Evolutionary conservation across 257 asterid species (phyloP).

Genomic region (Cinchona pubescens): DNA sequence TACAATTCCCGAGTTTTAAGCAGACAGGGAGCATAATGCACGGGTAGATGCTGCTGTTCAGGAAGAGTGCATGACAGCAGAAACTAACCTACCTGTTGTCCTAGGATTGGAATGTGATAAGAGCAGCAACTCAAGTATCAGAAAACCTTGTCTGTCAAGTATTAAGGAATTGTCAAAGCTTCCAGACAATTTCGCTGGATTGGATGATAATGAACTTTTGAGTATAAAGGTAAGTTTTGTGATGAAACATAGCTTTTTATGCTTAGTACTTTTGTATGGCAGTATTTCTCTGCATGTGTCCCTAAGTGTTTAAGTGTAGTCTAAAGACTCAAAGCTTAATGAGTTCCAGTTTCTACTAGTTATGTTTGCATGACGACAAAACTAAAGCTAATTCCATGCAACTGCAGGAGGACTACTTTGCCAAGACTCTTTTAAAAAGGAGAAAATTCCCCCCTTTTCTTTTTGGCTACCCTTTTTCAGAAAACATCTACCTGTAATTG

Average conservation of each 20-base stretch:
- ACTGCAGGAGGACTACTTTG: neutral
- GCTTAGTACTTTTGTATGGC: neutral
- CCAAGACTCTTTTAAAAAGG: no score
- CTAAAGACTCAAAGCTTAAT: neutral
- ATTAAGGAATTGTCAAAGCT: constrained; percentile 27
- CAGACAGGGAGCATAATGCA: constrained; percentile 41
- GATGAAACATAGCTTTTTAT: constrained; percentile 6
- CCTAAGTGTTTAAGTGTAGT: neutral
- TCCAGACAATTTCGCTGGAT: constrained; percentile 30
- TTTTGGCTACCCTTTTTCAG: no score
- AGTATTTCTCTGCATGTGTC: neutral
- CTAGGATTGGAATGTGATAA: constrained; percentile 62
- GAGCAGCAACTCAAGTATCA: constrained; percentile 32
- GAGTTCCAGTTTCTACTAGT: neutral
- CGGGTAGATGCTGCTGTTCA: constrained; percentile 33
- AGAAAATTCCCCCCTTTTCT: no score
- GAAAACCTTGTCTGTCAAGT: constrained; percentile 21
- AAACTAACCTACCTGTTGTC: constrained; percentile 39
- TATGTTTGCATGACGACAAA: neutral
- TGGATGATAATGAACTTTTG: constrained; percentile 22
- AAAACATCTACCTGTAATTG: no score
- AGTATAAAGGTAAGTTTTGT: constrained; percentile 35
- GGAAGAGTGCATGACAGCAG: constrained; percentile 26
- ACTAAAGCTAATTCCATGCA: neutral
- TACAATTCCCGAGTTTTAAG: constrained; percentile 24